These are phyloP conservation scores for Pleoardoris graminearum DNA, from an alignment of 2,329 filamentous ascomycete genomes.

Conservation along the genomic window DNA sequence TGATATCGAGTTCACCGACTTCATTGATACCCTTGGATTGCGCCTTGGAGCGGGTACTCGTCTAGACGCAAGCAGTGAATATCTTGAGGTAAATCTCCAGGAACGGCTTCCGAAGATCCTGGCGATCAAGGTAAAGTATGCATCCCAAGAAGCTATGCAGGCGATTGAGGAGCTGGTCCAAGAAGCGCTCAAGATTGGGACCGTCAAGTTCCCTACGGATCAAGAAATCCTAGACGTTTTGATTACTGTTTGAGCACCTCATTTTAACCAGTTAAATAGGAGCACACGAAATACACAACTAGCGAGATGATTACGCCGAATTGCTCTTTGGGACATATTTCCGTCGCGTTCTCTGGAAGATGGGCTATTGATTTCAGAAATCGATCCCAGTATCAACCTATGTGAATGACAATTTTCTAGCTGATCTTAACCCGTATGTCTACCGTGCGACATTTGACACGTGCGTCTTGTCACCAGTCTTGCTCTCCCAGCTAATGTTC, in stretches of 20 bases:
- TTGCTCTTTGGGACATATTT: no score
- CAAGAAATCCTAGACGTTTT: background rate
- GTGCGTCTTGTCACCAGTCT: conserved; percentile 8
- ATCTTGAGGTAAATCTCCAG: background rate
- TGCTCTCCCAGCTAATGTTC: conserved; percentile 7
- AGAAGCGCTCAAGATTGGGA: no score
- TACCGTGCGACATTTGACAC: background rate
- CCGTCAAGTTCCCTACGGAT: background rate
- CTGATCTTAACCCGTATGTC: no score
- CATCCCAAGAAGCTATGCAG: background rate
- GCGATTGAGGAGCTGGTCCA: background rate
- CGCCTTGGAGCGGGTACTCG: background rate
- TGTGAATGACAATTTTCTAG: no score
- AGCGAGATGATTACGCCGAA: no score
- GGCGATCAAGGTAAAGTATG: background rate
- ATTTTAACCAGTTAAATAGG: no score
- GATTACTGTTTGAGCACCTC: no score
- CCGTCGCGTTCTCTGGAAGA: no score
- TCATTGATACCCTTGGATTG: background rate
- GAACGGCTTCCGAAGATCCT: background rate
- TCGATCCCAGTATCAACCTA: no score
- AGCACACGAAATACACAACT: no score
- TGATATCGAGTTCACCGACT: background rate
- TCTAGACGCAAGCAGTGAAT: background rate
- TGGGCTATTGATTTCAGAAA: no score